phyloP scores from a whole-genome alignment of 805 yeast species.

The Candida ipomoeae region DNA sequence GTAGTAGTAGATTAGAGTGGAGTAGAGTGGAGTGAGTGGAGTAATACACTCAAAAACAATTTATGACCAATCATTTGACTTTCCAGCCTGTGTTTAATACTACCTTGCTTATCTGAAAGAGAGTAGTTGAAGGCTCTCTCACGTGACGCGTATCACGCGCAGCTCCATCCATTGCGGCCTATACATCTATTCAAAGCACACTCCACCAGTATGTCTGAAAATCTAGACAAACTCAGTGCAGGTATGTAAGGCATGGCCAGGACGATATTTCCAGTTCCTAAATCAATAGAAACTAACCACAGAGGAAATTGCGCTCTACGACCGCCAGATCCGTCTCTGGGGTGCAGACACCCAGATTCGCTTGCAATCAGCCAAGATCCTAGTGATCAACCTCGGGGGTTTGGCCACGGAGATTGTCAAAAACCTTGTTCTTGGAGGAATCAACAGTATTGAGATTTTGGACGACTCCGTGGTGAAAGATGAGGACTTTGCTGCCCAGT shows the following conservation, averaged over 20 bases:
- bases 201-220: background rate
- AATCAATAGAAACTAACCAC: background rate
- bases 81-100: no score
- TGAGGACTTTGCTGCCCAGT: conserved; percentile 69
- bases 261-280: no score
- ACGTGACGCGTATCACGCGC: no score
- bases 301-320: conserved; percentile 90
- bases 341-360: conserved; percentile 86
- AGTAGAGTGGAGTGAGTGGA: no score
- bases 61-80: no score
- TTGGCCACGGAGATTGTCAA: conserved; percentile 80
- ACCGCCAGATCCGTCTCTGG: conserved; percentile 93
- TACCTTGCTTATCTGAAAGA: no score
- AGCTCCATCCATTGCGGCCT: no score
- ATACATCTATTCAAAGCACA: no score
- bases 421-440: conserved; percentile 83
- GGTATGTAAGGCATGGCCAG: conserved; percentile 13
- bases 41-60: no score
- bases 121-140: no score
- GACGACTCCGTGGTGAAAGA: conserved; percentile 54
- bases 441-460: conserved; percentile 69
- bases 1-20: no score
- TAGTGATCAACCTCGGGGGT: conserved; percentile 70
- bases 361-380: conserved; percentile 66
- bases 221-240: conserved; percentile 16